phyloP scores from a whole-genome alignment of 306 rosid species.

The Cucurbita moschata region DNA sequence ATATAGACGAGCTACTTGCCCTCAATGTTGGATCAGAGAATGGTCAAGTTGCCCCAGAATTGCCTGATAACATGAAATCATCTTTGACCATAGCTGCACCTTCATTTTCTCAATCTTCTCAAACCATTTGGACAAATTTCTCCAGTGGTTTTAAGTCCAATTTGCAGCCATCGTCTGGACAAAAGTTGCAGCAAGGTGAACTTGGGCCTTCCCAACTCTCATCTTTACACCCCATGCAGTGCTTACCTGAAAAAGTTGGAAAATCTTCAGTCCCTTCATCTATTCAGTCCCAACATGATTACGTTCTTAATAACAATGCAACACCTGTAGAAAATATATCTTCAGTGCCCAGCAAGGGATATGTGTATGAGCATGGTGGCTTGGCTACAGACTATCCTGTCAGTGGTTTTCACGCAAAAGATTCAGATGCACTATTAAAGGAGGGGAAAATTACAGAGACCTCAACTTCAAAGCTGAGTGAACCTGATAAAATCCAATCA shows the following conservation, averaged over 20 bases:
- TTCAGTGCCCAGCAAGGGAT: slow-evolving; percentile 7
- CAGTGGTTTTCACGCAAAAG: slow-evolving; percentile 14
- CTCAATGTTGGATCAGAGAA: slow-evolving; percentile 39
- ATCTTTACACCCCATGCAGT: slow-evolving; percentile 11
- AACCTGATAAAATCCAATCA: slow-evolving; percentile 12
- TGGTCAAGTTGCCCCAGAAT: slow-evolving; percentile 21
- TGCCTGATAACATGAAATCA: slow-evolving; percentile 22
- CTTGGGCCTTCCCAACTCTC: slow-evolving; percentile 26
- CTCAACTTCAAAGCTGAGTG: slow-evolving; percentile 6
- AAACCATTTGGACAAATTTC: slow-evolving; percentile 27
- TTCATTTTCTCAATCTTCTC: slow-evolving; percentile 31
- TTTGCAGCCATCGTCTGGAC: slow-evolving; percentile 28
- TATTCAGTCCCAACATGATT: slow-evolving; percentile 18
- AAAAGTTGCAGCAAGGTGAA: slow-evolving; percentile 26
- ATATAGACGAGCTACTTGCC: slow-evolving; percentile 44
- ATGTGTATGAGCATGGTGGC: slow-evolving; percentile 19
- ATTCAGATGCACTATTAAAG: slow-evolving; percentile 13
- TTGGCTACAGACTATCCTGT: slow-evolving; percentile 9
- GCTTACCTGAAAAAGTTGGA: slow-evolving; percentile 19
- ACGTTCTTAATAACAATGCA: slow-evolving; percentile 7
- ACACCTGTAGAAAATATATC: slow-evolving; percentile 16
- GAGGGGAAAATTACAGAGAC: slow-evolving; percentile 14
- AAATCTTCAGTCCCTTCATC: slow-evolving; percentile 13
- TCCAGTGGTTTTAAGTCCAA: slow-evolving; percentile 36
- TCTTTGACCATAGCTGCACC: slow-evolving; percentile 29